Percentiles rank a stretch among this genome's conserved stretches.
phyloP scores from a whole-genome alignment of 2,329 filamentous ascomycete genomes.

The Xylaria sp. region DNA sequence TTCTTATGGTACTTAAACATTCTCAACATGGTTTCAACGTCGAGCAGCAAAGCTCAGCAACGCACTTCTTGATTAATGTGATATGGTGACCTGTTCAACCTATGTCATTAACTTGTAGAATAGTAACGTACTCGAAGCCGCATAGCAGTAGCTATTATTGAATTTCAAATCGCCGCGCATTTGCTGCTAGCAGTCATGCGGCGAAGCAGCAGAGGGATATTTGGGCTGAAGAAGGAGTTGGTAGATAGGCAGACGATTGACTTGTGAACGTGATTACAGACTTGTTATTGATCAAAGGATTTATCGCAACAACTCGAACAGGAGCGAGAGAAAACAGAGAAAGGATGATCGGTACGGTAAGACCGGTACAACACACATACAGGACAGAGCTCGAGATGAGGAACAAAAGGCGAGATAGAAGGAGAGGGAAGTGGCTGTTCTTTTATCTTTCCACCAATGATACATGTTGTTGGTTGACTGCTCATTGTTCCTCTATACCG shows the following conservation, averaged over 20 bases:
- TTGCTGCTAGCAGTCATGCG: not conserved
- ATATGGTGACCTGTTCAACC: slow-evolving; percentile 13
- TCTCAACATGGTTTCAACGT: not conserved
- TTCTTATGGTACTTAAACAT: not conserved
- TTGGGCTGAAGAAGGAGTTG: not conserved
- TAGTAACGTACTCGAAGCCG: not conserved
- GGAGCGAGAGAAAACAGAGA: not conserved
- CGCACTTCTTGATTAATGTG: slow-evolving; percentile 12
- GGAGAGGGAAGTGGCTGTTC: not conserved
- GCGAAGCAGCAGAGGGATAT: not conserved
- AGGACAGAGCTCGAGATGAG: not conserved
- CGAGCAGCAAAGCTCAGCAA: not conserved
- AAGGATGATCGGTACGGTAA: not conserved
- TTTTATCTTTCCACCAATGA: slow-evolving; percentile 11
- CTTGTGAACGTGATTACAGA: slow-evolving; percentile 1
- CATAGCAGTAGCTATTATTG: not conserved
- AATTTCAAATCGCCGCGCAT: slow-evolving; percentile 18
- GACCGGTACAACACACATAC: not conserved
- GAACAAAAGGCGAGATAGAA: no score
- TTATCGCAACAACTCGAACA: not conserved
- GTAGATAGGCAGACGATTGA: not conserved
- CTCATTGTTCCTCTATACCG: slow-evolving; percentile 7
- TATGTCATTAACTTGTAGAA: slow-evolving; percentile 8
- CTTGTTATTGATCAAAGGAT: slow-evolving; percentile 11
- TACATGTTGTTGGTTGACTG: slow-evolving; percentile 4